Evolutionary conservation across 2,329 filamentous ascomycete genomes (phyloP), one percentile per base, ranked within the genome.

Genomic region (Eutypella sp.): DNA sequence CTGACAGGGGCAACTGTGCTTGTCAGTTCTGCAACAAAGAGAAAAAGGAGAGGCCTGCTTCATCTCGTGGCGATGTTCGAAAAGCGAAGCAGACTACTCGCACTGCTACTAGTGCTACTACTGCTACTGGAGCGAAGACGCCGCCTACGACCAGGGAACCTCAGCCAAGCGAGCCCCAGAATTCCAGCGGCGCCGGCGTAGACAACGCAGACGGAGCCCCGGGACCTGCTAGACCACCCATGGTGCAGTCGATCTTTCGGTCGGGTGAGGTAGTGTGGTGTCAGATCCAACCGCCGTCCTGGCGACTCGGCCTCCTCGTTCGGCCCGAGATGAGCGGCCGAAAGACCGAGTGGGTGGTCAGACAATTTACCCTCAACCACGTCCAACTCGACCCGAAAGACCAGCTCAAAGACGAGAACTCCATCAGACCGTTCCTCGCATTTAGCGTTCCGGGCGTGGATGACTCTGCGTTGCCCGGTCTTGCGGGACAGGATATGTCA

Each of bases 261-360:
- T 59, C 65, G 2, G 74, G 74, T 33, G 74, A 78, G 50, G 60
- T 76, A 15, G 71, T 76, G 5, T 78, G 74, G 74, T 77, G 67
- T 47, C 67, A 71, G 50, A 72, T 72, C 20, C 65, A 65, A 6
- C 66, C 61, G 19, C 69, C 70, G n/a, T n/a, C n/a, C 1, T 77
- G 74, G 71, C 70, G 74, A 27, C 62, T 78, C 0, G 74, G 74
- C 5, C 59, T 77, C 41, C 67, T 76, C 19, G 25, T 57, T n/a
- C n/a, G n/a, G n/a, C n/a, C n/a, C n/a, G n/a, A n/a, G n/a, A n/a
- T n/a, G n/a, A n/a, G n/a, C n/a, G n/a, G n/a, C n/a, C n/a, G n/a
- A n/a, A n/a, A n/a, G n/a, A n/a, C n/a, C n/a, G n/a, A n/a, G n/a
- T n/a, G n/a, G n/a, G n/a, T n/a, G n/a, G n/a, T n/a, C n/a, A n/a